Percentiles rank a stretch among this genome's conserved stretches.
Evolutionary conservation across 352 stramenopile genomes (phyloP).

Genomic region (Globisporangium cystogenes): DNA sequence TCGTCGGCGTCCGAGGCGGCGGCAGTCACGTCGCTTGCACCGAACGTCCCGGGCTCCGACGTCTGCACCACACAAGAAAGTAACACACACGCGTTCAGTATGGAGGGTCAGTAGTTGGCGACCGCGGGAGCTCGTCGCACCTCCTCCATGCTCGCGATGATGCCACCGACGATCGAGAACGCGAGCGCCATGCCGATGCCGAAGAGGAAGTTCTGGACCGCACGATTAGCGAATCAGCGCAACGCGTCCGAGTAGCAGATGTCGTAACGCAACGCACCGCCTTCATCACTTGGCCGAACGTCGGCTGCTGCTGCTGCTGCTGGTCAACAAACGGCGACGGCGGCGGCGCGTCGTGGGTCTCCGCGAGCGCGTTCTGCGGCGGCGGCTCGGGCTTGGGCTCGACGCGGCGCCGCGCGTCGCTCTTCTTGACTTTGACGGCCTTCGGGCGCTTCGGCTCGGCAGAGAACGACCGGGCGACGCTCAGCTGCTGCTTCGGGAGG

Average conservation of each 20-base stretch:
- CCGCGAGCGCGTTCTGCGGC: slow-evolving; percentile 29
- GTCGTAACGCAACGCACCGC: slow-evolving; percentile 21
- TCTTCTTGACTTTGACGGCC: slow-evolving; percentile 68
- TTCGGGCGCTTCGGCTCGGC: slow-evolving; percentile 45
- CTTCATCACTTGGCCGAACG: slow-evolving; percentile 63
- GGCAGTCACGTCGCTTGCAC: slow-evolving; percentile 1
- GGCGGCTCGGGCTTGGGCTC: slow-evolving; percentile 25
- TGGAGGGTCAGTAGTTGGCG: no score
- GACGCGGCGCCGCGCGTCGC: slow-evolving; percentile 46
- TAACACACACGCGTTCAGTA: no score
- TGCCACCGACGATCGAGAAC: slow-evolving; percentile 63
- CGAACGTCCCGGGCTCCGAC: slow-evolving; percentile 5
- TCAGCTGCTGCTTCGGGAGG: neutral
- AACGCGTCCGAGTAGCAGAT: neutral
- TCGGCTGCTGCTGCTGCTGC: slow-evolving; percentile 37
- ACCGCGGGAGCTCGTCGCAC: no score
- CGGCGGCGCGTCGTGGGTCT: slow-evolving; percentile 17
- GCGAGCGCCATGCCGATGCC: slow-evolving; percentile 71
- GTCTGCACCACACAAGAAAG: no score
- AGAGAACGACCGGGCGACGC: slow-evolving; percentile 28
- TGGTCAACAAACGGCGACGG: slow-evolving; percentile 26
- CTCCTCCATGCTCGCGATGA: slow-evolving; percentile 69
- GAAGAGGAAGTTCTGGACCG: slow-evolving; percentile 68
- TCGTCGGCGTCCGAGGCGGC: neutral
- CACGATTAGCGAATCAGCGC: no score